These are phyloP conservation scores for Microbotryum scabiosae DNA, from an alignment of 1,284 basidiomycete genomes.

Conservation along the genomic window DNA sequence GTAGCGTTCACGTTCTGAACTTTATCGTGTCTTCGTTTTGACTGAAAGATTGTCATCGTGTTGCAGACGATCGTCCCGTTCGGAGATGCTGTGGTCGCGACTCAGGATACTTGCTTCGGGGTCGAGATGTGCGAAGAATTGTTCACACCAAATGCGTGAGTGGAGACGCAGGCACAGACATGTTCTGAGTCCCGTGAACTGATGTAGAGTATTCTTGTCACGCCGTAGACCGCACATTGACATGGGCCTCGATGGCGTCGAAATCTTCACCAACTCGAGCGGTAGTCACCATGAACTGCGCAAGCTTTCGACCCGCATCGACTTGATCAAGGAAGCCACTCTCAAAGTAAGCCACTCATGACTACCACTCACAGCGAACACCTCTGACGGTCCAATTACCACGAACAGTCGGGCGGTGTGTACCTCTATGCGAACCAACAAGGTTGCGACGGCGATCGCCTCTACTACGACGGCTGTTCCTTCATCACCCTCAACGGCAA, in stretches of 20 bases:
- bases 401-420: conserved; percentile 73
- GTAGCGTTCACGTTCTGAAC: conserved; percentile 2
- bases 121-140: conserved; percentile 95
- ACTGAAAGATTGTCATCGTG: too few relatives aligned
- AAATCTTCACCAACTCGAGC: conserved; percentile 96
- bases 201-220: too few relatives aligned
- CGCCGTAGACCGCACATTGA: conserved; percentile 74
- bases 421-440: conserved; percentile 99
- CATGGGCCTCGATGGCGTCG: conserved; percentile 95
- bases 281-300: conserved; percentile 96
- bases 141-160: conserved; percentile 85
- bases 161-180: too few relatives aligned
- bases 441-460: conserved; percentile 93
- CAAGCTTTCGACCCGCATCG: conserved; percentile 81
- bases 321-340: conserved; percentile 94
- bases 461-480: conserved; percentile 96
- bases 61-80: conserved; percentile 75
- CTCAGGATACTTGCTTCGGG: conserved; percentile 89
- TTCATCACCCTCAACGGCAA: conserved; percentile 91
- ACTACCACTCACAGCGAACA: too few relatives aligned
- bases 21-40: too few relatives aligned
- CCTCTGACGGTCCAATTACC: neutral
- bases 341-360: conserved; percentile 56
- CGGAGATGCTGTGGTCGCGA: conserved; percentile 88
- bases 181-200: too few relatives aligned